Base-by-base conservation (phyloP, 371 early-diverging fungal genomes). In the Rhizomucor miehei region DNA sequence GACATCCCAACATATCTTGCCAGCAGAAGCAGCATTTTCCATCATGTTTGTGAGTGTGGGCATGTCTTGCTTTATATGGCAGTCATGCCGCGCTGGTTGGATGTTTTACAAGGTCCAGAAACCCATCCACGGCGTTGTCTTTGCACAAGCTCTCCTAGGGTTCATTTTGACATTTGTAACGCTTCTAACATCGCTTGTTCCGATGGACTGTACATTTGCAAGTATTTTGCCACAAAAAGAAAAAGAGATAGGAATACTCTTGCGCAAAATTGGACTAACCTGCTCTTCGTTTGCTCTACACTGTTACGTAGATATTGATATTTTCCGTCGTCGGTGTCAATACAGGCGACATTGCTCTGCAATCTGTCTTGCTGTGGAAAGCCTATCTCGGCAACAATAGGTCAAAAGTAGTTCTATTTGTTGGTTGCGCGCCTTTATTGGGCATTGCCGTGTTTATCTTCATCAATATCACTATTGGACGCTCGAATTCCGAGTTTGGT, bases 251-350 rank as follows among this genome's bases (percentile, higher is more conserved):
- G 3, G 34, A 34, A 34, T 1, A 39, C 24, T 13, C 21, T 23
- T 43, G 11, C 9, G 1, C 52, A 9, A 11, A 25, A 13, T 24
- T 24, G 9, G 6, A 14, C 41, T 24, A 13, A 47, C 12, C 5
- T 19, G 14, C n/a, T 20, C n/a, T n/a, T n/a, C n/a, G n/a, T n/a
- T n/a, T n/a, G n/a, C n/a, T n/a, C n/a, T n/a, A 12, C 19, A 3
- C 11, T 6, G 16, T 41, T 16, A 12, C 16, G 41, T 16, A 41
- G 11, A 24, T 0, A n/a, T 50, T 69, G 74, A 47, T 63, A 9
- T 71, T 77, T 43, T 77, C 77, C 34, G 57, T 77, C 5, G 52
- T 77, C 6, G 67, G 67, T 11, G 74, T 77, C 19, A 77, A 77
- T 60, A 2, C 66, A 21, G 71, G 59, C 0, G 69, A 77, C 19